Base-by-base conservation (phyloP, 1,284 basidiomycete species). In the Ustanciosporium gigantosporum region DNA sequence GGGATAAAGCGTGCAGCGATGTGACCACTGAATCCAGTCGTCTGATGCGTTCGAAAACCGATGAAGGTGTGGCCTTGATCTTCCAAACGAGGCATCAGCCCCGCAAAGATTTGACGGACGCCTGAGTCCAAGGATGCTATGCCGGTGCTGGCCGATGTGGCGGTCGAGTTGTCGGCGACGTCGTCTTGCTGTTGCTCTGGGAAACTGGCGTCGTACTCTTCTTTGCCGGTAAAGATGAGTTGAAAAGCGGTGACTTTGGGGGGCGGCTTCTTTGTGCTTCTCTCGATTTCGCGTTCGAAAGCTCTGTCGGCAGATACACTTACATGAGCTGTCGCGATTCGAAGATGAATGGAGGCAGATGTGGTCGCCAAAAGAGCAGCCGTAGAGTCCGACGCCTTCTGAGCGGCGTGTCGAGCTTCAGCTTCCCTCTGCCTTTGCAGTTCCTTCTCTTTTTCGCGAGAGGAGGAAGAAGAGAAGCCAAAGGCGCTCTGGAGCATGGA, bases 181-280 rank as follows among this genome's bases (percentile, higher is more conserved):
- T 35, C 62, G 9, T 41, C 76, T 2, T 85, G 86, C 2, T 82
- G 81, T 56, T 83, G 82, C 8, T 81, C 81, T 9, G 46, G 44
- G 44, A 51, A 48, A 36, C 73, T 77, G n/a, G 78, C 85, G 59
- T 93, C 89, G 72, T 88, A 91, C 72, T 91, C 89, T 36, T 89
- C 87, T 70, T 91, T 91, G 5, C 88, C 87, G 0, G 92, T 94
- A 81, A 90, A 97, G 34, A 98, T 91, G 17, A 98, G 81, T 65
- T 89, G 86, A 47, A 90, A 88, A 38, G 84, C 86, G 73, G 93
- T 85, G 44, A 82, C 84, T 7, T 80, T 81, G 0, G 95, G 95
- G 0, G 91, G 88, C 32, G 89, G 87, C 82, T 98, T 98, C 83
- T 96, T 96, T 0, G 93, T 98, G 8, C 91, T 90, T 40, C 94